Conservation (phyloP, 2,329 filamentous ascomycete species). For the Sclerotinia sclerotiorum region DNA sequence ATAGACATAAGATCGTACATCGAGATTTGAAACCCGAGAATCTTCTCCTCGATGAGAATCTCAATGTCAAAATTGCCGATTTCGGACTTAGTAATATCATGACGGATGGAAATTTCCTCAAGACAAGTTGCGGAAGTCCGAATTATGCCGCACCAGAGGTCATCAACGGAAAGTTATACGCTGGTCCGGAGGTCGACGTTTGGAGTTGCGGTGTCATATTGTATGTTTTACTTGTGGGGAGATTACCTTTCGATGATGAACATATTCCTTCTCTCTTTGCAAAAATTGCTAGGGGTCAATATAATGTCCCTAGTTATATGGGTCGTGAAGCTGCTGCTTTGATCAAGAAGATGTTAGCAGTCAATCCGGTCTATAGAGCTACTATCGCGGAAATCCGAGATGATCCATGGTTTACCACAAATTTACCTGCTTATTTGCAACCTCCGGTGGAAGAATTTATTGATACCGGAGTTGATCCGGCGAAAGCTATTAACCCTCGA, state of each 20-base stretch:
- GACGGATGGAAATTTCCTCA: conserved; percentile 98
- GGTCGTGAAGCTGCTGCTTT: conserved; percentile 77
- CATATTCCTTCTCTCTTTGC: conserved; percentile 97
- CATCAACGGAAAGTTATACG: conserved; percentile 96
- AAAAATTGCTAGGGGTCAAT: conserved; percentile 94
- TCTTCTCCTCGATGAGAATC: conserved; percentile 85
- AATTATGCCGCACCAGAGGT: conserved; percentile 98
- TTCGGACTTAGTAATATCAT: conserved; percentile 99
- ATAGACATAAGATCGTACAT: conserved; percentile 98
- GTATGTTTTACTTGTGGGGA: conserved; percentile 76
- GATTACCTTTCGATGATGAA: conserved; percentile 95
- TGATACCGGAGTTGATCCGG: conserved; percentile 90
- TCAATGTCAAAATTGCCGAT: conserved; percentile 99
- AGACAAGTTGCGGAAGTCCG: conserved; percentile 96
- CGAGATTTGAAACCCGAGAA: conserved; percentile 98
- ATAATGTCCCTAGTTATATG: conserved; percentile 89
- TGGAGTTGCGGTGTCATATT: conserved; percentile 96
- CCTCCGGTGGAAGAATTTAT: conserved; percentile 88
- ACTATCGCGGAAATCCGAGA: conserved; percentile 91
- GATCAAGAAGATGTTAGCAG: conserved; percentile 91
- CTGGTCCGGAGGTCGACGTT: conserved; percentile 95
- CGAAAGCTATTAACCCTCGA: conserved; percentile 82
- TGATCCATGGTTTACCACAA: conserved; percentile 90
- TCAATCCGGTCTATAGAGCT: conserved; percentile 90
- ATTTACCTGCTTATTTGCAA: conserved; percentile 82